A percentile compares a stretch with the other conserved stretches of the same genome.
Evolutionary conservation across 306 rosid species (phyloP).

Genomic region (Corylus americana): DNA sequence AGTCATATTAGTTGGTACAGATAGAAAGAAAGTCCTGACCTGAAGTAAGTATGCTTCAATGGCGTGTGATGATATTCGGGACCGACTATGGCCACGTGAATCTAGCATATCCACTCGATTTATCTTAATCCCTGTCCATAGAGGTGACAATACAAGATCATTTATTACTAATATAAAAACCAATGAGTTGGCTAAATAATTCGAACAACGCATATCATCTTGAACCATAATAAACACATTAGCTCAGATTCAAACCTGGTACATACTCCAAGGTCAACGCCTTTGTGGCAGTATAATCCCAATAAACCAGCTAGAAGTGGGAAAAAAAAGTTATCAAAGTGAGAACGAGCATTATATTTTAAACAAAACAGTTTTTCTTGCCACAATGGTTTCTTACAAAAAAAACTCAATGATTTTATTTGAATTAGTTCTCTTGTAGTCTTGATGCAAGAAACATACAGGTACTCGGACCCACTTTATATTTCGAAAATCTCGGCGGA

Average conservation of each 20-base stretch:
- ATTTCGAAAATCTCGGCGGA: conserved; percentile 86
- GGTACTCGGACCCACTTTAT: conserved; percentile 94
- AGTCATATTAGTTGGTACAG: not conserved
- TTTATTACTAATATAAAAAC: conserved; percentile 14
- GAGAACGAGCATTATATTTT: not conserved
- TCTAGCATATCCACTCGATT: conserved; percentile 59
- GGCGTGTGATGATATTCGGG: conserved; percentile 69
- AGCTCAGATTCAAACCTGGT: conserved; percentile 76
- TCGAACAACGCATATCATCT: not conserved
- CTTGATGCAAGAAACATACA: conserved; percentile 60
- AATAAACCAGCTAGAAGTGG: conserved; percentile 63
- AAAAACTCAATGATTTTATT: not conserved
- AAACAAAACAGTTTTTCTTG: not conserved
- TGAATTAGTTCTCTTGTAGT: conserved; percentile 22
- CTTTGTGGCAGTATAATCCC: conserved; percentile 91
- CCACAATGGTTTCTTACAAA: too few relatives aligned
- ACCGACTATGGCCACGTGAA: conserved; percentile 61
- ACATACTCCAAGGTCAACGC: conserved; percentile 91
- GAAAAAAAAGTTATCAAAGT: conserved; percentile 12
- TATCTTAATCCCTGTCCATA: conserved; percentile 68
- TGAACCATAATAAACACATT: conserved; percentile 4
- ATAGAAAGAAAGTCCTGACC: conserved; percentile 43
- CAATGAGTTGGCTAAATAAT: conserved; percentile 15
- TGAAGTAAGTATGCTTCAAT: conserved; percentile 93
- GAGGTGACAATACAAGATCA: conserved; percentile 16